Evolutionary conservation across 495 filamentous ascomycete genomes (phyloP).

Genomic region (Neurospora africana): DNA sequence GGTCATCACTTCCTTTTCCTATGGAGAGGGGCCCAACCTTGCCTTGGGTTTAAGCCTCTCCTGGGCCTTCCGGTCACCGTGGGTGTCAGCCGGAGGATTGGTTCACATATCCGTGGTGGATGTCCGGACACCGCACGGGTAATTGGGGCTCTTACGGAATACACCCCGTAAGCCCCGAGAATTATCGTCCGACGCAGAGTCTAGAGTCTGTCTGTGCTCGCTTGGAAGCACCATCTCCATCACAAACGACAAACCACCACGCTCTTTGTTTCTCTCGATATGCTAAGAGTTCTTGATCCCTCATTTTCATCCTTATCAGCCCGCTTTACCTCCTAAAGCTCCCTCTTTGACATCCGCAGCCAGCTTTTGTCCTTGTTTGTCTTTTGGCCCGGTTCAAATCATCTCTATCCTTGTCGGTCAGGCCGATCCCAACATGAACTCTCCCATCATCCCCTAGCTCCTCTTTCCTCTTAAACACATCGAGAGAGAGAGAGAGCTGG

Average conservation of each 20-base stretch:
- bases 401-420: not conserved
- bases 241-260: not conserved
- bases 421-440: not conserved
- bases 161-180: not conserved
- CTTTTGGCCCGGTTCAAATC: not conserved
- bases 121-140: not conserved
- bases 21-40: conserved; percentile 10
- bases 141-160: not conserved
- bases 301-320: not conserved
- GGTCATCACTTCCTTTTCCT: not conserved
- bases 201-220: not conserved
- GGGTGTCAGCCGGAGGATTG: not conserved
- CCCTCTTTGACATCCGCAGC: not conserved
- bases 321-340: not conserved
- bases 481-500: not conserved
- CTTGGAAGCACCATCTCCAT: not conserved
- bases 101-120: not conserved
- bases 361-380: not conserved
- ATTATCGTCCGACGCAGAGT: not conserved
- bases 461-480: not conserved
- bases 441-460: not conserved
- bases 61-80: not conserved
- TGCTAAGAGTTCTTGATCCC: not conserved
- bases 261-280: not conserved
- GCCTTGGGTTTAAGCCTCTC: not conserved